Evolutionary conservation across 176 grass and related monocot genomes (phyloP).

Genomic region (Bothriochloa decipiens): DNA sequence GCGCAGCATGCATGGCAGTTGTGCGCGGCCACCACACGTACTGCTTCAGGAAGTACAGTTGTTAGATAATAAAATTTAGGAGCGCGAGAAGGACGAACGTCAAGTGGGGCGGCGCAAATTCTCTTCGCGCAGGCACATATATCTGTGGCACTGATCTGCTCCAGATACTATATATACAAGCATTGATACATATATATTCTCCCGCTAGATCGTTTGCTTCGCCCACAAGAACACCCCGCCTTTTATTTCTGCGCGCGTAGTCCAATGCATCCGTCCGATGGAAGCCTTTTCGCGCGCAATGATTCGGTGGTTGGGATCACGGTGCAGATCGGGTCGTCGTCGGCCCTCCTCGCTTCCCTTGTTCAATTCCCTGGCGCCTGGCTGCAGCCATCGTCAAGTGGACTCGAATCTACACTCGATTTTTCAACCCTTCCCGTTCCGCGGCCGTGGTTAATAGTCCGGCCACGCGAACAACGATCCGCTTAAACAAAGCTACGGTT

Average conservation of each 20-base stretch:
- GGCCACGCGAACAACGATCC: slow-evolving; percentile 41
- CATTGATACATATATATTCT: background rate
- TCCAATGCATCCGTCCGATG: background rate
- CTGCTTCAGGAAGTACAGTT: too few relatives aligned
- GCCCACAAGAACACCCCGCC: background rate
- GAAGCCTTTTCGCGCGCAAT: background rate
- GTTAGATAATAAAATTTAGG: background rate
- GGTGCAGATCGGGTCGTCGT: slow-evolving; percentile 21
- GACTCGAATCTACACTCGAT: slow-evolving; percentile 43
- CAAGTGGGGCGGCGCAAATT: background rate
- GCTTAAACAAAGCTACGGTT: slow-evolving; percentile 30
- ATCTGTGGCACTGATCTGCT: slow-evolving; percentile 11
- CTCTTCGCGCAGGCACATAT: background rate
- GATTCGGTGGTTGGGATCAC: slow-evolving; percentile 49
- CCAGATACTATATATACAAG: background rate
- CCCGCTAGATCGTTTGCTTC: slow-evolving; percentile 36
- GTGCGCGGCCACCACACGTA: too few relatives aligned
- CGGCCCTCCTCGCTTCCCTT: too few relatives aligned
- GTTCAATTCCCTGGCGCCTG: too few relatives aligned
- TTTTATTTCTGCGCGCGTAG: too few relatives aligned
- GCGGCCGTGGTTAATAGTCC: slow-evolving; percentile 29
- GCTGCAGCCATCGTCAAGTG: slow-evolving; percentile 5
- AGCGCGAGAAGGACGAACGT: background rate
- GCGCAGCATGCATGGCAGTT: too few relatives aligned
- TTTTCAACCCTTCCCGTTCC: slow-evolving; percentile 20